Conservation (phyloP, 2,329 filamentous ascomycete species). For the Fusarium humuli region DNA sequence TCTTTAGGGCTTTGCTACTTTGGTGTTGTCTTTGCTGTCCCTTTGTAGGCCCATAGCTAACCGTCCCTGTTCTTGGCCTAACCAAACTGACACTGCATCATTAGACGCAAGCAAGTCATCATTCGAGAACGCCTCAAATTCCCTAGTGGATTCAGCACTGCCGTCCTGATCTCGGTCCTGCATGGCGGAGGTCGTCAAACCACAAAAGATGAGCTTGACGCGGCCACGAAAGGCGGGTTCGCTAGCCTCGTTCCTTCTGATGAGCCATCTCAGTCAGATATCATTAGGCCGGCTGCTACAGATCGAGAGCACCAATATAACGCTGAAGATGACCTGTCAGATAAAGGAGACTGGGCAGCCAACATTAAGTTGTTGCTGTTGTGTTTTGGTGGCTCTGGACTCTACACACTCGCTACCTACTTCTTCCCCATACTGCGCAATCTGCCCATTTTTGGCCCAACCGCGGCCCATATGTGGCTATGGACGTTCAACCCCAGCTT, state of each 20-base stretch:
- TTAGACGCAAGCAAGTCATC: constrained; percentile 84
- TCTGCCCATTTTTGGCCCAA: constrained; percentile 84
- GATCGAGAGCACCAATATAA: constrained; percentile 53
- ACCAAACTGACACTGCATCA: constrained; percentile 4
- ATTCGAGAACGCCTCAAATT: constrained; percentile 93
- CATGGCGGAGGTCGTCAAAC: constrained; percentile 69
- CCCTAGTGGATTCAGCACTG: constrained; percentile 94
- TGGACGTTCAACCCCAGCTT: constrained; percentile 97
- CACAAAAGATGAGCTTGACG: constrained; percentile 51
- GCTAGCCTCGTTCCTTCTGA: constrained; percentile 57
- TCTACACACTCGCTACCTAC: constrained; percentile 85
- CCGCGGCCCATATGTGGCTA: constrained; percentile 83
- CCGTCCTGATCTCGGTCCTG: constrained; percentile 89
- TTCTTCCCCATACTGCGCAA: constrained; percentile 88
- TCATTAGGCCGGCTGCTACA: constrained; percentile 39
- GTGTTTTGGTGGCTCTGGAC: constrained; percentile 69
- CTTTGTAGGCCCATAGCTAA: constrained; percentile 63
- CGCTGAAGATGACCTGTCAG: constrained; percentile 21
- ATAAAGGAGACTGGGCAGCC: constrained; percentile 53
- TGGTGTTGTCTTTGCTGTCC: constrained; percentile 95
- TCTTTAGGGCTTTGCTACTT: constrained; percentile 94
- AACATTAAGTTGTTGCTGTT: constrained; percentile 67
- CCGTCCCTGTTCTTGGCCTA: neutral
- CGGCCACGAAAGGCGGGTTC: constrained; percentile 55
- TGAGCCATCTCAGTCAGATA: constrained; percentile 30